Percentiles rank a stretch among this genome's conserved stretches.
Conservation (phyloP, 768 basidiomycete species). For the Suillus cothurnatus region DNA sequence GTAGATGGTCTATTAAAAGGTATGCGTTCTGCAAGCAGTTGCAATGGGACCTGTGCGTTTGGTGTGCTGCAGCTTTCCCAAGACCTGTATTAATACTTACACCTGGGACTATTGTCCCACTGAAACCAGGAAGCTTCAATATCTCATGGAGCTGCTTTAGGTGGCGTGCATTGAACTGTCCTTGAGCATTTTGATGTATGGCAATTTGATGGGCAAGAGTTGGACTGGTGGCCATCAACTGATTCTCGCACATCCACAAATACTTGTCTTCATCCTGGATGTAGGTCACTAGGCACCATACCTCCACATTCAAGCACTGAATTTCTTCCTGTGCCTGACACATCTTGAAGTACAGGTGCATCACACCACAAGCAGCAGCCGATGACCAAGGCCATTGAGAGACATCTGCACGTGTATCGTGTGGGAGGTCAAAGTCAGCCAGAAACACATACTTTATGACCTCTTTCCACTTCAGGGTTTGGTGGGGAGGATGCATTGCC, state of each 20-base stretch:
- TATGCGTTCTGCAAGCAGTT: too few species aligned
- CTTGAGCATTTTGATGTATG: conserved; percentile 9
- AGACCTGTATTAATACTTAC: not conserved
- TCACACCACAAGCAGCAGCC: conserved; percentile 16
- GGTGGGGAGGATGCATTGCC: too few species aligned
- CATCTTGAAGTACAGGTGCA: conserved; percentile 23
- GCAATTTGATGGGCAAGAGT: conserved; percentile 16
- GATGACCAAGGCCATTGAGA: conserved; percentile 18
- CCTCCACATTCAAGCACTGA: conserved; percentile 23
- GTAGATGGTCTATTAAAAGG: too few species aligned
- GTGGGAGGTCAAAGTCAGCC: conserved; percentile 16
- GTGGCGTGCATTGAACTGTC: conserved; percentile 15
- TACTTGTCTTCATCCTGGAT: conserved; percentile 19
- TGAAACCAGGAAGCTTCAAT: conserved; percentile 13
- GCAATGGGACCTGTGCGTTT: too few species aligned
- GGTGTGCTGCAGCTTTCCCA: too few species aligned
- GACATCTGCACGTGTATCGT: conserved; percentile 20
- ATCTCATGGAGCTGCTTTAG: conserved; percentile 15
- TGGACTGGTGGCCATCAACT: conserved; percentile 4
- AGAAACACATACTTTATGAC: too few species aligned
- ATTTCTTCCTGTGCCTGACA: conserved; percentile 26
- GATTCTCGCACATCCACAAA: conserved; percentile 3
- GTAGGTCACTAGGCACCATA: conserved; percentile 22
- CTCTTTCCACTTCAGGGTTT: too few species aligned
- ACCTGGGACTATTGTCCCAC: conserved; percentile 12